Evolutionary conservation across 345 rosid genomes (phyloP).

Genomic region (Excoecaria cochinchinensis): DNA sequence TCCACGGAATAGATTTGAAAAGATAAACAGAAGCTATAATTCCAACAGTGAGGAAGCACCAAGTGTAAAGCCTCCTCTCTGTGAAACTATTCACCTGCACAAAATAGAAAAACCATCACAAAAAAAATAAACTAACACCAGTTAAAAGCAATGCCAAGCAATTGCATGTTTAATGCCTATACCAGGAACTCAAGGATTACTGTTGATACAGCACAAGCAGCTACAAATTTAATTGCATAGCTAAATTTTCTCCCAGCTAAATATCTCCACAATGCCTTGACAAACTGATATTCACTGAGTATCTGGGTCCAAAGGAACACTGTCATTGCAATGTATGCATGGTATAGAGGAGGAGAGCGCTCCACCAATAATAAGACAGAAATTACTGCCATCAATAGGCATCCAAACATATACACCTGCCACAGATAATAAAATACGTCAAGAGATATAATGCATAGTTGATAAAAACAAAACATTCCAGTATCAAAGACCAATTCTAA

Average conservation of each 20-base stretch:
- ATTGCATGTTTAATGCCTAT: constrained; percentile 24
- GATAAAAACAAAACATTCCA: not conserved
- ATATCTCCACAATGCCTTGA: constrained; percentile 62
- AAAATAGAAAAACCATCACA: constrained; percentile 24
- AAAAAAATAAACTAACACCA: constrained; percentile 18
- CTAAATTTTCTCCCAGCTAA: constrained; percentile 44
- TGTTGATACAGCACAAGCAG: constrained; percentile 47
- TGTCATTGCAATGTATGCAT: constrained; percentile 84
- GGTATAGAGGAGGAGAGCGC: constrained; percentile 87
- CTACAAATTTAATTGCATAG: constrained; percentile 51
- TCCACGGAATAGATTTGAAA: constrained; percentile 63
- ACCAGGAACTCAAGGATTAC: constrained; percentile 83
- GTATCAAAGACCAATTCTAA: not conserved
- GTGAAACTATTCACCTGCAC: constrained; percentile 94
- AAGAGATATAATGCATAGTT: constrained; percentile 13
- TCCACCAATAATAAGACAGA: constrained; percentile 56
- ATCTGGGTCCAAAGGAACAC: constrained; percentile 84
- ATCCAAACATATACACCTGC: constrained; percentile 66
- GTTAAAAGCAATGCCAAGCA: constrained; percentile 12
- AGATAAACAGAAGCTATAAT: constrained; percentile 54
- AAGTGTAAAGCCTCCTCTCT: constrained; percentile 86
- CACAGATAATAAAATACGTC: constrained; percentile 28
- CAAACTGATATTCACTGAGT: constrained; percentile 55
- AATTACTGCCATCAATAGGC: constrained; percentile 55
- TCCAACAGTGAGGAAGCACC: constrained; percentile 76